Base-by-base conservation (phyloP, 495 filamentous ascomycete species). In the Aspergillus bertholletiae region DNA sequence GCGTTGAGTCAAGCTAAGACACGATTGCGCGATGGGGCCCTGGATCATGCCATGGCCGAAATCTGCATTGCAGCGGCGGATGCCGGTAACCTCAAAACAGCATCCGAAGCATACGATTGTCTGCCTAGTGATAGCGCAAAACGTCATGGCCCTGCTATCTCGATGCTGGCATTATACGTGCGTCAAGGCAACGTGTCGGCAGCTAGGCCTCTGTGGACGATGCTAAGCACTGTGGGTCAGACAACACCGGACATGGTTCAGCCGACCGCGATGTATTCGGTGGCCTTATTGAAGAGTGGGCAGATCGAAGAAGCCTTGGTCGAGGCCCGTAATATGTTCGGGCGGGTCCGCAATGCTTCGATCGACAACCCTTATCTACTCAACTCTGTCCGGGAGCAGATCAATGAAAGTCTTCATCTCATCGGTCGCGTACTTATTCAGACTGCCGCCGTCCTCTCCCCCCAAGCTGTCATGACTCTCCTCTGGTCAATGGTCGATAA, bases 391-490 rank as follows among this genome's bases (percentile, higher is more conserved):
- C 70, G 80, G 26, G 90, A 93, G 58, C 86, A 92, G 70, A 87
- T 96, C 46, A 93, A 96, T 60, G 93, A 97, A 65, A 88, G 84
- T 17, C 77, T 89, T 49, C 87, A 93, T 60, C 87, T 96, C 59
- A 82, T 96, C 48, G 81, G 78, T 45, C 73, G 70, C 12, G 74
- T 82, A 54, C 68, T 87, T 49, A 67, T 75, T 35, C 75, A 75
- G 62, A 72, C 71, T 44, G 70, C 65, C 39, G 67, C 75, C 46
- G 57, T 77, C n/a, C 67, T 81, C 40, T 77, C 81, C 7, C 65
- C 81, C 22, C 69, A 75, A 48, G 78, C 81, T 35, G 78, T 71
- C 57, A 81, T 85, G 76, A 78, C 79, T 51, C 71, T 87, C 35
- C 69, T 90, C 7, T 80, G 82, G 71, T 88, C 84, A 62, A 95